Evolutionary conservation across 2,329 filamentous ascomycete genomes (phyloP), one percentile per base, ranked within the genome.

Genomic region (Colletotrichum sidae): DNA sequence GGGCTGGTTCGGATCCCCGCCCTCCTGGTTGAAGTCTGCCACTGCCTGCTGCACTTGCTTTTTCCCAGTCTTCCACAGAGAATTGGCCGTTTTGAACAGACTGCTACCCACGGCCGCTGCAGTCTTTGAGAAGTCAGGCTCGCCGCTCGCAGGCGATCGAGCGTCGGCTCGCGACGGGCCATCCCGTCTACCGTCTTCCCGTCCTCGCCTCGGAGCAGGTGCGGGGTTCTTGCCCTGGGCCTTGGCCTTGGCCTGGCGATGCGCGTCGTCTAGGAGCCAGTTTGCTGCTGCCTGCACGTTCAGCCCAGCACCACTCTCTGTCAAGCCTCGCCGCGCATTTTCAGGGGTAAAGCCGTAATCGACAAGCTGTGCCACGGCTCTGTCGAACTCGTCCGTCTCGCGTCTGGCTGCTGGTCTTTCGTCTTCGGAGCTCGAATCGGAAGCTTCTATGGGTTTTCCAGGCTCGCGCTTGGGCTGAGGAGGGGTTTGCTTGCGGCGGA

Each of bases 31-130:
- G 65, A 98, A 92, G 13, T 99, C 96, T 8, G 94, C 90, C 39
- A 98, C 92, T 5, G 93, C 95, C 77, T 96, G 93, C 72, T 97
- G 93, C 63, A 98, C 87, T 75, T 93, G 94, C 78, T 97, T 99
- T 74, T 94, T 93, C 0, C 95, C 90, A 3, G 92, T 92, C 75
- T 97, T 99, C 96, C 96, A 99, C 1, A 98, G 80, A 1, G 93
- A 95, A 70, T 96, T 97, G 2, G 96, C 96, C 3, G 94, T 96
- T 76, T 99, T 99, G 77, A 98, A 89, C 11, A 99, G 79, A 67
- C 86, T 96, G 49, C 82, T 93, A 1, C 96, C 92, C 73, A 98
- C 84, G 39, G 94, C 91, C 6, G 93, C 89, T 2, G 95, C 95
- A 47, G 91, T 86, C 73, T 95, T 93, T 13, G 92, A 84, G 60